A percentile compares a stretch with the other conserved stretches of the same genome.
Conservation (phyloP, 2,329 filamentous ascomycete genomes). For the Metarhizium anisopliae region DNA sequence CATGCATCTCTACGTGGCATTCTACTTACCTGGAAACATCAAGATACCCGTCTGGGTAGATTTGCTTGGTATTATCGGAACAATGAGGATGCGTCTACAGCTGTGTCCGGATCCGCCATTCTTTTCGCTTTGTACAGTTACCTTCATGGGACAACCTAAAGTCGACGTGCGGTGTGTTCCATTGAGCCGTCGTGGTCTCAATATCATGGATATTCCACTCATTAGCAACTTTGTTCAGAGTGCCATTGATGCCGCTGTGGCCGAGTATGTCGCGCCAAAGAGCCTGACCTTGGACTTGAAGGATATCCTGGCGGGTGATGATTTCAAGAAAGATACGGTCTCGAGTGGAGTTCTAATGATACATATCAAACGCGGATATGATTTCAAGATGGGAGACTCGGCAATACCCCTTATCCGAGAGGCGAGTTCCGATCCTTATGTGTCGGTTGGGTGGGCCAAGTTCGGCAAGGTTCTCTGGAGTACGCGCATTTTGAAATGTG, state of each 20-base stretch:
- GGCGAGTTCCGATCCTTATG: conserved; percentile 61
- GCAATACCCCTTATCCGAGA: conserved; percentile 48
- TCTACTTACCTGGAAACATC: conserved; percentile 53
- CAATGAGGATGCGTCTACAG: conserved; percentile 59
- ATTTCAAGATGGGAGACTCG: conserved; percentile 63
- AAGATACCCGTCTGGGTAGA: conserved; percentile 64
- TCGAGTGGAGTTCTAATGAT: conserved; percentile 57
- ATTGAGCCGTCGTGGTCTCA: conserved; percentile 58
- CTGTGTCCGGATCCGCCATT: conserved; percentile 70
- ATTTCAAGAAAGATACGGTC: conserved; percentile 68
- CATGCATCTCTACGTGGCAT: conserved; percentile 59
- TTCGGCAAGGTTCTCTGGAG: conserved; percentile 56
- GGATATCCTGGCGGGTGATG: conserved; percentile 68
- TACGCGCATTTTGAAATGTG: conserved; percentile 54
- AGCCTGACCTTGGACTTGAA: conserved; percentile 65
- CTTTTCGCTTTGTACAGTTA: conserved; percentile 64
- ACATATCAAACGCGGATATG: conserved; percentile 56
- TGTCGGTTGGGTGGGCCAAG: conserved; percentile 68
- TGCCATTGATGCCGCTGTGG: conserved; percentile 63
- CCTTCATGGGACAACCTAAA: conserved; percentile 67
- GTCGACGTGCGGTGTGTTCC: conserved; percentile 63
- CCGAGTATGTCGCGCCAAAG: conserved; percentile 69
- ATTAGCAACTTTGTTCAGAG: conserved; percentile 70
- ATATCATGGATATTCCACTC: conserved; percentile 67
- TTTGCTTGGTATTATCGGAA: conserved; percentile 62